Evolutionary conservation across 345 rosid genomes (phyloP), one percentile per base, ranked within the genome.

Genomic region (Geranium brycei): DNA sequence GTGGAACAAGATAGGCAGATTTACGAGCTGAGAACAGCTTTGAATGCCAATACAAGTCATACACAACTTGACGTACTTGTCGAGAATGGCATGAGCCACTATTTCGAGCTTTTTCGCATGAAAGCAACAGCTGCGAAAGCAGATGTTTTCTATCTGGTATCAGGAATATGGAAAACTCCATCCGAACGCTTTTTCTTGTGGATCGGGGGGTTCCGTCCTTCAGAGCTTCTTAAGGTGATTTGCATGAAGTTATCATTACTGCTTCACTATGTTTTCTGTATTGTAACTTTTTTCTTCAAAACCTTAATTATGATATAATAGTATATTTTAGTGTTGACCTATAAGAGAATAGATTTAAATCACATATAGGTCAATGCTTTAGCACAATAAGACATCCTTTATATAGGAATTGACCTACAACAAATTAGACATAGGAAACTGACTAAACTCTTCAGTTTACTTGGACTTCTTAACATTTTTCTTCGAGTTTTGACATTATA

Each of bases 191-290:
- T 90, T 68, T 93, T 93, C 82, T 76, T 79, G 31, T 93, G 99
- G 99, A 86, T 93, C 0, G 99, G 97, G 19, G 99, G 99, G 47
- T 93, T 86, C 72, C 86, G 89, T 62, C 96, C 99, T 57, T 90
- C 99, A 0, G 96, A 89, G 67, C 91, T 93, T 69, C 89, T 93
- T 64, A 82, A 89, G 99, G 98, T 92, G 70, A 73, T 63, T 17
- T 57, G 14, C 28, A 23, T 23, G 28, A 23, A 23, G 28, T 23
- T 23, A 23, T 64, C 5, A 15, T 59, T 41, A 35, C 10, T 35
- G 5, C 10, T 35, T 35, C 10, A 35, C 41, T 35, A 23, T 23
- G 28, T 23, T 23, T 23, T 35, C 41, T 35, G 41, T 4, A 35
- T 35, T 35, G 41, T 3, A 35, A 35, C 16, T 7, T 23, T 57